A percentile compares a stretch with the other conserved stretches of the same genome.
Conservation (phyloP, 139 green algal genomes). For the Eudorina sp. region DNA sequence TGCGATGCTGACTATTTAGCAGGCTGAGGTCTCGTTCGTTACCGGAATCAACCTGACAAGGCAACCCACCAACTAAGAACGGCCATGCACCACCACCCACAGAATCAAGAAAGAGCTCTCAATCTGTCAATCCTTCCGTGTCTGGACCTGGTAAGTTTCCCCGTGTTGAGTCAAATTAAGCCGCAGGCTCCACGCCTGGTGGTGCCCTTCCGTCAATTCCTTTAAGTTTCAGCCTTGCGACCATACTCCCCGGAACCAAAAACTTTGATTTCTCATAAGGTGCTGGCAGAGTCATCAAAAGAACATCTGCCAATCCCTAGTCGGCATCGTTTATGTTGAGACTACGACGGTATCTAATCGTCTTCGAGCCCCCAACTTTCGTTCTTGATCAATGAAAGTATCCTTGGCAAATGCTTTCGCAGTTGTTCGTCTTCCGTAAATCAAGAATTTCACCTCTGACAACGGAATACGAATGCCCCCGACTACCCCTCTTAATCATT, state of each 20-base stretch:
- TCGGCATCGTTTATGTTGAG: constrained; percentile 99
- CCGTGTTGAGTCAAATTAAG: constrained; percentile 98
- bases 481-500: constrained; percentile 99
- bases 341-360: constrained; percentile 99
- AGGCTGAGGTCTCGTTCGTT: constrained; percentile 98
- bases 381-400: constrained; percentile 99
- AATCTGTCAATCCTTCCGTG: constrained; percentile 97
- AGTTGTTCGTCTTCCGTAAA: constrained; percentile 99
- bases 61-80: constrained; percentile 96
- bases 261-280: constrained; percentile 99
- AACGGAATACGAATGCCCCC: constrained; percentile 99
- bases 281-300: constrained; percentile 97
- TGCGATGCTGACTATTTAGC: constrained; percentile 92
- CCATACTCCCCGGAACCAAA: constrained; percentile 79
- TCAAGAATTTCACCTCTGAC: constrained; percentile 99
- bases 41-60: constrained; percentile 97
- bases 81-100: constrained; percentile 83
- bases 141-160: constrained; percentile 97
- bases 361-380: constrained; percentile 99
- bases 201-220: constrained; percentile 97
- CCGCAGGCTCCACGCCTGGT: constrained; percentile 95
- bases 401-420: constrained; percentile 99
- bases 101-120: constrained; percentile 97
- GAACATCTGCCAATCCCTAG: constrained; percentile 96
- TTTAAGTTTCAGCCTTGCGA: constrained; percentile 82